Percentiles rank a stretch among this genome's conserved stretches.
Conservation (phyloP, 768 basidiomycete species). For the Tricholoma hemisulphureum region DNA sequence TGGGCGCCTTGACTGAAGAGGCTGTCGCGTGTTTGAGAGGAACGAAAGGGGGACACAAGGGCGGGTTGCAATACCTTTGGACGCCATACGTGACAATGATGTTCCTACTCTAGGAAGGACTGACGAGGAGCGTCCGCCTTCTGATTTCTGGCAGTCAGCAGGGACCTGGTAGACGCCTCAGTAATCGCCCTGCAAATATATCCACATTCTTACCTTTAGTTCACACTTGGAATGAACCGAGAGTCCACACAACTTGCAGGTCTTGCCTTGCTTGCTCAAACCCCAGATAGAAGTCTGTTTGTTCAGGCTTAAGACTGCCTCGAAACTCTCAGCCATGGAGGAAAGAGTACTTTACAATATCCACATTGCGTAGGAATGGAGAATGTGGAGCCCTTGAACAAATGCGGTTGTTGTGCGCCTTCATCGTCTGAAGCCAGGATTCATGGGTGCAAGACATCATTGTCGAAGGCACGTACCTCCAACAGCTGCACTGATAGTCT, state of each 20-base stretch:
- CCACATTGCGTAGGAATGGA: slow-evolving; percentile 81
- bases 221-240: slow-evolving; percentile 86
- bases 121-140: slow-evolving; percentile 22
- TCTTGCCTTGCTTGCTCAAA: slow-evolving; percentile 82
- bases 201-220: slow-evolving; percentile 55
- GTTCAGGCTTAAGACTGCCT: background rate
- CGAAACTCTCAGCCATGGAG: background rate
- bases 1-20: slow-evolving; percentile 32
- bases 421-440: slow-evolving; percentile 56
- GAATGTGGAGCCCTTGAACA: slow-evolving; percentile 83
- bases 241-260: slow-evolving; percentile 72
- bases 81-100: slow-evolving; percentile 22
- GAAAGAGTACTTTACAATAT: slow-evolving; percentile 67
- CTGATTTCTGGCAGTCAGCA: slow-evolving; percentile 58
- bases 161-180: slow-evolving; percentile 50
- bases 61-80: slow-evolving; percentile 19
- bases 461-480: slow-evolving; percentile 47
- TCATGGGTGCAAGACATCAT: slow-evolving; percentile 8
- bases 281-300: slow-evolving; percentile 82
- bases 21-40: slow-evolving; percentile 6
- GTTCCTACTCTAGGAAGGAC: slow-evolving; percentile 23
- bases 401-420: slow-evolving; percentile 67
- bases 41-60: slow-evolving; percentile 1
- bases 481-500: slow-evolving; percentile 56
- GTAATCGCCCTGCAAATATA: background rate